These are phyloP conservation scores for Teratosphaeria pseudoeucalypti DNA, from an alignment of 2,329 filamentous ascomycete species.

Conservation along the genomic window DNA sequence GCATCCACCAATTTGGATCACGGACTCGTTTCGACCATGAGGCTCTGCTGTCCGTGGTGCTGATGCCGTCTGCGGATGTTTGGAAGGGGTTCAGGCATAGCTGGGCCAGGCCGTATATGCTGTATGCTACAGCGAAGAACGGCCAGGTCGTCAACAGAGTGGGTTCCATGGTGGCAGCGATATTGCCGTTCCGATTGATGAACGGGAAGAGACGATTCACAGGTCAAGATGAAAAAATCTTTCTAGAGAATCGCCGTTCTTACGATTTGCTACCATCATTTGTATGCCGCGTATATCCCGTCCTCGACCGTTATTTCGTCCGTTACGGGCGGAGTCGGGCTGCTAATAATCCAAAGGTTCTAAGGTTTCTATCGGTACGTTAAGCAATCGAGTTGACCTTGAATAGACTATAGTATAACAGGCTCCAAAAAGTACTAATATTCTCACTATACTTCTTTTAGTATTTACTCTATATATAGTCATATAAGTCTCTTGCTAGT, in stretches of 20 bases:
- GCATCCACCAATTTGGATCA: background rate
- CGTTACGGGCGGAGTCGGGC: background rate
- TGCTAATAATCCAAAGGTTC: no score
- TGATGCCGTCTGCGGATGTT: background rate
- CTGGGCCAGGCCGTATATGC: background rate
- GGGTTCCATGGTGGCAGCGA: background rate
- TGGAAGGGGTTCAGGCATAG: background rate
- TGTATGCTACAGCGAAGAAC: background rate
- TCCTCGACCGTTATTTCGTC: background rate
- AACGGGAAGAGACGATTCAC: no score
- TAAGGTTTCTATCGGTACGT: no score
- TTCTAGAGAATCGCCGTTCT: background rate
- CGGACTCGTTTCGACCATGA: background rate
- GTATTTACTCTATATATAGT: no score
- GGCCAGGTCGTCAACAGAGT: background rate
- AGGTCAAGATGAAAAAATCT: background rate
- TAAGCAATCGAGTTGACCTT: no score
- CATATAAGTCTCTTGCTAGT: no score
- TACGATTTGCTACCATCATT: background rate
- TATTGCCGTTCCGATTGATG: background rate
- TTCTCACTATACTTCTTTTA: no score
- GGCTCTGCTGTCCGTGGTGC: background rate
- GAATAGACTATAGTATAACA: no score
- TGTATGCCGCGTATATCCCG: background rate
- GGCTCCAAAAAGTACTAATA: no score